Conservation (phyloP, 768 basidiomycete species). For the Cystobasidium onofrii region DNA sequence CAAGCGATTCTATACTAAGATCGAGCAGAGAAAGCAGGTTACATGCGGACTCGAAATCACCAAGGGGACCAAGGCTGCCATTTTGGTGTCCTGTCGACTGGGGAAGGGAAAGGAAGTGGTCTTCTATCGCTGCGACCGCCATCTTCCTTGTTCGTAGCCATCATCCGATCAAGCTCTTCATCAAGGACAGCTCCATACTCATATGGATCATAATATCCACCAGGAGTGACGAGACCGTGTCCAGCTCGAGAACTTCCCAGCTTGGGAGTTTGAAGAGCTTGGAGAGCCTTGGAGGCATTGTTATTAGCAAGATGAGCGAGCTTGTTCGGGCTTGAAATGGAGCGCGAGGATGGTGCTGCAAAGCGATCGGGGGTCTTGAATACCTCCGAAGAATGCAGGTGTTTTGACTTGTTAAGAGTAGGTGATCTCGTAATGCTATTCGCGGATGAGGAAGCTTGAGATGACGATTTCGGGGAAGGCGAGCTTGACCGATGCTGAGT, state of each 20-base stretch:
- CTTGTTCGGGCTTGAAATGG: slow-evolving; percentile 19
- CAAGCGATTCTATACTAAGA: background rate
- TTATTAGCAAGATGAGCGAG: slow-evolving; percentile 20
- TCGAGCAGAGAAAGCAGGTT: too few relatives aligned
- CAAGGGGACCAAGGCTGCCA: slow-evolving; percentile 33
- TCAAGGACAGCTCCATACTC: slow-evolving; percentile 28
- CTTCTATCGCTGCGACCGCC: background rate
- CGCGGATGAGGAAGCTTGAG: background rate
- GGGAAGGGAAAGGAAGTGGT: slow-evolving; percentile 31
- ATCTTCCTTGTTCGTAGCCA: background rate
- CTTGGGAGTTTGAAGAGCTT: slow-evolving; percentile 20
- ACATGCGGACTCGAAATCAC: background rate
- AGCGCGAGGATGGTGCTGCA: slow-evolving; percentile 6
- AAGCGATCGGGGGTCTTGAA: slow-evolving; percentile 31
- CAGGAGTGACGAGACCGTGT: slow-evolving; percentile 26
- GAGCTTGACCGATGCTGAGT: slow-evolving; percentile 11
- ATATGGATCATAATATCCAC: slow-evolving; percentile 31
- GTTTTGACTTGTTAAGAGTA: slow-evolving; percentile 14
- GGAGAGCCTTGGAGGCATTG: slow-evolving; percentile 27
- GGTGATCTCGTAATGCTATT: background rate
- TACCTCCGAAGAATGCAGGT: background rate
- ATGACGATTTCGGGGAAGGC: slow-evolving; percentile 23
- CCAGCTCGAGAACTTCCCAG: background rate
- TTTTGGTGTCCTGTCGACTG: slow-evolving; percentile 20
- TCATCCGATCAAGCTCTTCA: slow-evolving; percentile 28